phyloP scores from a whole-genome alignment of 352 stramenopile species.

The Phytopythium vexans region DNA sequence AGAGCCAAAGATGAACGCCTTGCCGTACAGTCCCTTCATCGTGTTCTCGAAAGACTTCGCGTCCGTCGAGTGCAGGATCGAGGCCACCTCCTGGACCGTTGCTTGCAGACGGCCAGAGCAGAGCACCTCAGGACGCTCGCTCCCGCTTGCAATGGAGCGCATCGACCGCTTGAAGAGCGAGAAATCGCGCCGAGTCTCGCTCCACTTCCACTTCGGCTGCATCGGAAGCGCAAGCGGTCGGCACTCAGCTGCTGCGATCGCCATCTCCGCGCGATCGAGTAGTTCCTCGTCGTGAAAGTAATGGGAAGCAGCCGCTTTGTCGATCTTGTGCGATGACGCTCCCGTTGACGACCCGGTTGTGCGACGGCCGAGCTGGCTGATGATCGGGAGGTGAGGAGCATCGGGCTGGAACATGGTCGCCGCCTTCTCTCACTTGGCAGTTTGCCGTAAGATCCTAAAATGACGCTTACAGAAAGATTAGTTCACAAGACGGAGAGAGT shows the following conservation, averaged over 20 bases:
- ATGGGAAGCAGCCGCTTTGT: too few relatives aligned
- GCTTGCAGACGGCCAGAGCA: constrained; percentile 18
- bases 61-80: constrained; percentile 13
- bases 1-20: constrained; percentile 27
- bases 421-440: too few relatives aligned
- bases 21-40: constrained; percentile 34
- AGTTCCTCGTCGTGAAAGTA: neutral
- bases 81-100: constrained; percentile 30
- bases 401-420: too few relatives aligned
- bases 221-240: neutral
- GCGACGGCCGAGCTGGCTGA: too few relatives aligned
- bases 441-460: too few relatives aligned
- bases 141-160: neutral
- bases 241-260: neutral
- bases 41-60: constrained; percentile 14
- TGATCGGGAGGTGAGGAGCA: too few relatives aligned
- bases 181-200: constrained; percentile 1
- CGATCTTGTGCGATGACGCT: too few relatives aligned
- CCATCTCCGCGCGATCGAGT: neutral
- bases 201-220: constrained; percentile 2
- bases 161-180: neutral
- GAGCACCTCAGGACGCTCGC: constrained; percentile 21
- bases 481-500: too few relatives aligned
- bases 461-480: too few relatives aligned
- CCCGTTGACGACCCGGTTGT: too few relatives aligned